phyloP scores from a whole-genome alignment of 108 stramenopile species.

The Stephanodiscus triporus region DNA sequence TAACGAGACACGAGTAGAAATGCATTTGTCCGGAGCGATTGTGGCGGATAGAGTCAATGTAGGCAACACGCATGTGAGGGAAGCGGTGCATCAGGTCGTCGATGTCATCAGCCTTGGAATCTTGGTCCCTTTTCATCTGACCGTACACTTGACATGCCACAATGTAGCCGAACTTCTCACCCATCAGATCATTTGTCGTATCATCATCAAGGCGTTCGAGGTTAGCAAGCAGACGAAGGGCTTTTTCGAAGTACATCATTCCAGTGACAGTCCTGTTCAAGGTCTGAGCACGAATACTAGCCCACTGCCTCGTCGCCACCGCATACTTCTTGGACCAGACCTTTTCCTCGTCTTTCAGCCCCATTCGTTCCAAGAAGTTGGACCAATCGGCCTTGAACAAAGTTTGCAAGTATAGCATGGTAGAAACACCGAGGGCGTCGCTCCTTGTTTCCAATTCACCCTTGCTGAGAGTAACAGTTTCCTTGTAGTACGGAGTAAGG shows the following conservation, averaged over 20 bases:
- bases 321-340: constrained; percentile 90
- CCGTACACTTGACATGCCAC: constrained; percentile 98
- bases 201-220: constrained; percentile 91
- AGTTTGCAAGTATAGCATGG: constrained; percentile 95
- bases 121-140: constrained; percentile 93
- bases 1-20: constrained; percentile 93
- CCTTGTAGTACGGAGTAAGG: constrained; percentile 97
- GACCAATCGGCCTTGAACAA: constrained; percentile 95
- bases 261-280: constrained; percentile 95
- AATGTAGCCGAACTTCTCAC: constrained; percentile 97
- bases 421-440: constrained; percentile 93
- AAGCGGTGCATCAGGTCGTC: constrained; percentile 93
- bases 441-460: constrained; percentile 89
- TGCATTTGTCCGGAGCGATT: constrained; percentile 78
- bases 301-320: constrained; percentile 94
- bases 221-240: constrained; percentile 91
- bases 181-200: constrained; percentile 89
- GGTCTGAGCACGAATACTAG: constrained; percentile 96
- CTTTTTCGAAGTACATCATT: constrained; percentile 99
- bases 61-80: constrained; percentile 95
- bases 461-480: constrained; percentile 94
- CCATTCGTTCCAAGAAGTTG: constrained; percentile 91
- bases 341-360: constrained; percentile 86
- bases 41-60: constrained; percentile 93
- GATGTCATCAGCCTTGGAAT: constrained; percentile 96